These are phyloP conservation scores for Linaria vulgaris DNA, from an alignment of 257 asterid species.

Conservation along the genomic window DNA sequence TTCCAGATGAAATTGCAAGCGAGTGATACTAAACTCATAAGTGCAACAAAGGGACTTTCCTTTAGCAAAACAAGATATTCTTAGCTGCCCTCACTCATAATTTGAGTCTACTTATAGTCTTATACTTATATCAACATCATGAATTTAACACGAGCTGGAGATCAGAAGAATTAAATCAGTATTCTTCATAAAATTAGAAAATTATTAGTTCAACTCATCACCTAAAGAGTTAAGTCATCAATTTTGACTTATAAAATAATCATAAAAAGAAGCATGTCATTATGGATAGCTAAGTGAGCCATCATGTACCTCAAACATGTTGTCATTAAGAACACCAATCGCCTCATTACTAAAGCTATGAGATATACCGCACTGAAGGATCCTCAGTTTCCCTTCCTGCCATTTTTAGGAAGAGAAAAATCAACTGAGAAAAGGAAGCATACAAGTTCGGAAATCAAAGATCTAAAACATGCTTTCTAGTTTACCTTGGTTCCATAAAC, in stretches of 20 bases:
- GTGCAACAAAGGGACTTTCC: constrained; percentile 1
- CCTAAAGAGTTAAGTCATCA: background rate
- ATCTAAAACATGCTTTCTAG: background rate
- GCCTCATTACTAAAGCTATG: constrained; percentile 46
- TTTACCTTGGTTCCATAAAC: constrained; percentile 94
- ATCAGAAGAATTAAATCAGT: background rate
- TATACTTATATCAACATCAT: background rate
- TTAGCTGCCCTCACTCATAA: background rate
- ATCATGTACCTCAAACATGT: constrained; percentile 59
- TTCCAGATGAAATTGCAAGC: constrained; percentile 8
- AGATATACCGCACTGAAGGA: constrained; percentile 65
- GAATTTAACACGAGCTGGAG: background rate
- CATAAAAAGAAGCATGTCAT: background rate
- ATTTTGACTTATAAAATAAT: constrained; percentile 5
- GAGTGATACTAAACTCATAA: constrained; percentile 2
- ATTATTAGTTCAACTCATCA: constrained; percentile 8
- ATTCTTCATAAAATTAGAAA: constrained; percentile 6
- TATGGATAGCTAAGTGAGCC: background rate
- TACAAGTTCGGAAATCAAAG: constrained; percentile 12
- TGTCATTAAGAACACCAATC: constrained; percentile 51
- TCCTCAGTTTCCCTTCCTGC: constrained; percentile 97
- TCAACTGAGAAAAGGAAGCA: constrained; percentile 6
- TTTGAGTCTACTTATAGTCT: background rate
- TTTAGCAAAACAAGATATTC: background rate
- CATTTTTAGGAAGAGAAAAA: constrained; percentile 20